Conservation (phyloP, 768 basidiomycete species). For the Lentinula raphanica region DNA sequence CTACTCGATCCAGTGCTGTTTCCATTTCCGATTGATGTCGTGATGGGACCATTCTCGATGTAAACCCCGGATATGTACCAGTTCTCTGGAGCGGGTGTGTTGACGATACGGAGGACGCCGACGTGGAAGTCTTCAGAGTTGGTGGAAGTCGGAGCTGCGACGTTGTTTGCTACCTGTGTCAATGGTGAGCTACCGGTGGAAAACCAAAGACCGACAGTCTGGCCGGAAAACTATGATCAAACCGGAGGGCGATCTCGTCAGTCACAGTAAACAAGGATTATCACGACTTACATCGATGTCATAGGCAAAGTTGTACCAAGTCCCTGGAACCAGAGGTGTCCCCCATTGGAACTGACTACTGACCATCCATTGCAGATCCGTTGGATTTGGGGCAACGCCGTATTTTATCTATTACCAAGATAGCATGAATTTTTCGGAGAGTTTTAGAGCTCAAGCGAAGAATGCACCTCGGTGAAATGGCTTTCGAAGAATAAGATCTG, state of each 20-base stretch:
- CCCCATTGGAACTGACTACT: conserved; percentile 41
- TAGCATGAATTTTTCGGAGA: background rate
- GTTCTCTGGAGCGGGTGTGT: conserved; percentile 42
- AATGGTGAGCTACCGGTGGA: conserved; percentile 45
- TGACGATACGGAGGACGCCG: conserved; percentile 53
- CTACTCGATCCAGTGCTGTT: conserved; percentile 14
- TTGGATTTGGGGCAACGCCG: conserved; percentile 44
- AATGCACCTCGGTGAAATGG: conserved; percentile 52
- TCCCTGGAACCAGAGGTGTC: conserved; percentile 43
- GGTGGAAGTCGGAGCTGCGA: conserved; percentile 46
- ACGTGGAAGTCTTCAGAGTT: conserved; percentile 61
- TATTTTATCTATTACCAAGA: conserved; percentile 41
- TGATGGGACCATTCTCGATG: conserved; percentile 53
- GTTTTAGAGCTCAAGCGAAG: background rate
- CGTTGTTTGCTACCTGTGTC: conserved; percentile 42
- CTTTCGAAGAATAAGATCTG: conserved; percentile 53
- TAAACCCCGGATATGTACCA: conserved; percentile 61
- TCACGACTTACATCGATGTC: conserved; percentile 47
- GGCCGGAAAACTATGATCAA: conserved; percentile 42
- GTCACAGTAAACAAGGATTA: background rate
- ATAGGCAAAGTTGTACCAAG: conserved; percentile 65
- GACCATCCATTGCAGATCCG: conserved; percentile 51
- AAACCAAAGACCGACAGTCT: conserved; percentile 55
- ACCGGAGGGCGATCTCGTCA: background rate
- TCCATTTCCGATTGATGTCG: conserved; percentile 42